Conservation (phyloP, 2,329 filamentous ascomycete genomes). For the Aspergillus sp. region DNA sequence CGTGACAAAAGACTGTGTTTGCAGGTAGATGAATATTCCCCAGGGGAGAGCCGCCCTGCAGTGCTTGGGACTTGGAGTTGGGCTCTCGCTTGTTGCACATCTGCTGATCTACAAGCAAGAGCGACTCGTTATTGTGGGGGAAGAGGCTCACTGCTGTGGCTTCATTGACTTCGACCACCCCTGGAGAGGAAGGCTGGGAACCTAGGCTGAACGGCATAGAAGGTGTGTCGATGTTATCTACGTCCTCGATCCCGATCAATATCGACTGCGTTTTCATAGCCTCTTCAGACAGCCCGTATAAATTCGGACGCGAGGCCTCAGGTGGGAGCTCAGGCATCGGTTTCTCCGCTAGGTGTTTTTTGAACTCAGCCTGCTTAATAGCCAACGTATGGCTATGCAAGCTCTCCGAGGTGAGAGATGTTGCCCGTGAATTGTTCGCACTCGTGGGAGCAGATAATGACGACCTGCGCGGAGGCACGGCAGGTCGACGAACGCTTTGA, state of each 20-base stretch:
- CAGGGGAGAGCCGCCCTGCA: too few relatives aligned
- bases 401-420: constrained; percentile 39
- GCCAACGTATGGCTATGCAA: constrained; percentile 27
- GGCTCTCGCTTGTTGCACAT: constrained; percentile 3
- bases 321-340: constrained; percentile 16
- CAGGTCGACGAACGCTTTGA: constrained; percentile 20
- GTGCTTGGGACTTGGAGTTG: background rate
- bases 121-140: constrained; percentile 55
- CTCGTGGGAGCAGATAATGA: constrained; percentile 42
- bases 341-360: constrained; percentile 12
- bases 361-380: constrained; percentile 21
- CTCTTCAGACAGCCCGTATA: constrained; percentile 8
- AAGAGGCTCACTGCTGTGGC: constrained; percentile 54
- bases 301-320: constrained; percentile 8
- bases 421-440: constrained; percentile 35
- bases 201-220: constrained; percentile 42
- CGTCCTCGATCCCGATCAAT: constrained; percentile 31
- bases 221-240: constrained; percentile 38
- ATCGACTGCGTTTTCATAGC: constrained; percentile 29
- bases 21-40: constrained; percentile 36
- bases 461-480: constrained; percentile 35
- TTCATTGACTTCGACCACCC: constrained; percentile 51
- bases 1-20: constrained; percentile 47
- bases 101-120: constrained; percentile 55
- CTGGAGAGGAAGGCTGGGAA: constrained; percentile 44